Evolutionary conservation across 1,284 basidiomycete species (phyloP), one percentile per base, ranked within the genome.

Genomic region (Sanguinoderma infundibulare): DNA sequence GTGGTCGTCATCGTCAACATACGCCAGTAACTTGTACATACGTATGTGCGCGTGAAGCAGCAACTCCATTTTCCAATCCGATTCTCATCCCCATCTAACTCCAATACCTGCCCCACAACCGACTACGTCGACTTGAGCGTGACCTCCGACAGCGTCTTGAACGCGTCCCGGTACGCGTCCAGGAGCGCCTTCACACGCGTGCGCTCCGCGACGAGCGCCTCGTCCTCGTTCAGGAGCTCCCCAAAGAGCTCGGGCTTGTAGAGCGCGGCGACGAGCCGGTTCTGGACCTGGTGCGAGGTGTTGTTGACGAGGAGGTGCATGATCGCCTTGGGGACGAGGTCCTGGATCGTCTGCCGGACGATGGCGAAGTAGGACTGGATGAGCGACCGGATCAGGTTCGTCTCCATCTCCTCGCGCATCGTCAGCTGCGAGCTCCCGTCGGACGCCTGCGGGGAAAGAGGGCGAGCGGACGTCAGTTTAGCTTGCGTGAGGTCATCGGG

Each of bases 321-420:
- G 79, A 96, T 90, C 20, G 95, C 94, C 79, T 99, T 99, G 38
- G 98, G 98, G 20, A 99, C 88, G 63, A 98, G 84, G 75, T 99
- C 98, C 73, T 98, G 95, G 67, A 99, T 98, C 70, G 91, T 94
- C 75, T 98, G 95, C 36, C 98, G 90, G 22, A 98, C 93, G 75
- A 99, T 99, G 66, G 85, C 84, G 79, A 99, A 99, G 82, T 99
- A 99, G 15, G 94, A 95, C 30, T 90, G 87, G 73, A 99, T 99
- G 67, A 99, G 85, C 2, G 92, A 93, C 56, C 96, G 90, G 73
- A 99, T 99, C 65, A 99, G 84, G 44, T 87, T 90, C 39, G 95
- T 98, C 79, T 99, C 97, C 90, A 98, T 94, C 74, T 98, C 95
- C 76, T 99, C 97, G 34, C 94, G 87, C 62, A 87, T 82, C 2